Percentiles rank a stretch among this genome's conserved stretches.
phyloP scores from a whole-genome alignment of 2,329 filamentous ascomycete species.

The Colletotrichum sansevieriae region DNA sequence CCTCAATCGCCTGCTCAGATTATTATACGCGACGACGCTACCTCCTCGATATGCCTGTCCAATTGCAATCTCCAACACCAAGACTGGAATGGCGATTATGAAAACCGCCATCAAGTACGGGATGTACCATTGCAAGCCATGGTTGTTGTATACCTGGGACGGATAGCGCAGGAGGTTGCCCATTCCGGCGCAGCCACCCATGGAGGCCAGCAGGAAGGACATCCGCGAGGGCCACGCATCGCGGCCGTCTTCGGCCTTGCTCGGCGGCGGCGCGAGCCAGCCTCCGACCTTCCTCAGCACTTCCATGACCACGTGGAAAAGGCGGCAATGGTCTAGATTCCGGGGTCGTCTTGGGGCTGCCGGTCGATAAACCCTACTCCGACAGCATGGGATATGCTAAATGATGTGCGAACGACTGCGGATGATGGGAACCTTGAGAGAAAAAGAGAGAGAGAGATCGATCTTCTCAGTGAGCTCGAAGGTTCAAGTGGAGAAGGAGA shows the following conservation, averaged over 20 bases:
- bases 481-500: not conserved
- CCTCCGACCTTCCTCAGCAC: conserved; percentile 49
- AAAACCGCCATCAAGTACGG: conserved; percentile 68
- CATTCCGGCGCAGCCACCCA: conserved; percentile 70
- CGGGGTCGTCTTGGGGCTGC: not conserved
- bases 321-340: not conserved
- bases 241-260: conserved; percentile 55
- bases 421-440: conserved; percentile 24
- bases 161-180: conserved; percentile 70
- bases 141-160: conserved; percentile 71
- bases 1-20: conserved; percentile 64
- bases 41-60: conserved; percentile 74
- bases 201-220: conserved; percentile 68
- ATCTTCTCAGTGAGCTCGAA: not conserved
- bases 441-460: not conserved
- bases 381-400: conserved; percentile 1
- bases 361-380: not conserved
- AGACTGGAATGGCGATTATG: conserved; percentile 66
- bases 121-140: conserved; percentile 71
- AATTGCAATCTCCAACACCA: conserved; percentile 74
- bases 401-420: conserved; percentile 17
- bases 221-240: conserved; percentile 69
- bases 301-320: conserved; percentile 26
- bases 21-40: conserved; percentile 67
- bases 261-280: conserved; percentile 53